phyloP scores from a whole-genome alignment of 2,329 filamentous ascomycete species.

The Calonectria naviculata region DNA sequence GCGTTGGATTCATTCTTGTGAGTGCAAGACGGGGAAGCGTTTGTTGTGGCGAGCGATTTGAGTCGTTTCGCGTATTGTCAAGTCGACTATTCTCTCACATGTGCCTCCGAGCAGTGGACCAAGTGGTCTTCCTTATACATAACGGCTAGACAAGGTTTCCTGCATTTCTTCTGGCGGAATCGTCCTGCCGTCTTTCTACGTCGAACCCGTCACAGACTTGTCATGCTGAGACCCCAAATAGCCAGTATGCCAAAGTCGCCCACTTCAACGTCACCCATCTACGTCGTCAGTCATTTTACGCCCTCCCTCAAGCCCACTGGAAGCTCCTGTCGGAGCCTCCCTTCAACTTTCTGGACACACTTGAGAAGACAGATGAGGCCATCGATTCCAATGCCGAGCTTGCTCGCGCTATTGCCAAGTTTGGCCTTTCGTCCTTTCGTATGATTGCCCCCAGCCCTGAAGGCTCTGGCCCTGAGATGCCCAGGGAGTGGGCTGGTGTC shows the following conservation, averaged over 20 bases:
- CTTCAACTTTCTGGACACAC: conserved; percentile 83
- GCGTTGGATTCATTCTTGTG: conserved; percentile 84
- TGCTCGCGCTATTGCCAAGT: conserved; percentile 80
- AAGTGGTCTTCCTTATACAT: neutral
- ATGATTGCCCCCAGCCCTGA: conserved; percentile 52
- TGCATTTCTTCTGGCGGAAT: neutral
- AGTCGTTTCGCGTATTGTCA: conserved; percentile 8
- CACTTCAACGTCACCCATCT: conserved; percentile 94
- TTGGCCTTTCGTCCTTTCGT: conserved; percentile 75
- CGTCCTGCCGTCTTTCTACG: neutral
- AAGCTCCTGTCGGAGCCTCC: conserved; percentile 83
- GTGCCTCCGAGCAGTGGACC: neutral
- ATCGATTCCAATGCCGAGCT: conserved; percentile 91
- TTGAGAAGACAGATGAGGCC: conserved; percentile 84
- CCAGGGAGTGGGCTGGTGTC: conserved; percentile 74
- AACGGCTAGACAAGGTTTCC: conserved; percentile 11
- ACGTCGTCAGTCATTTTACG: conserved; percentile 92
- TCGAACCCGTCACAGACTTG: neutral
- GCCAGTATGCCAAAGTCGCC: conserved; percentile 85
- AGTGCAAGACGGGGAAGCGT: conserved; percentile 26
- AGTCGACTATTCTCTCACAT: neutral
- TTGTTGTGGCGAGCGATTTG: conserved; percentile 18
- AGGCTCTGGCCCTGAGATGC: conserved; percentile 58
- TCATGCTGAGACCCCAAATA: conserved; percentile 49
- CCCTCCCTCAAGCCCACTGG: conserved; percentile 86